Conservation (phyloP, 768 basidiomycete genomes). For the Saitozyma podzolica region DNA sequence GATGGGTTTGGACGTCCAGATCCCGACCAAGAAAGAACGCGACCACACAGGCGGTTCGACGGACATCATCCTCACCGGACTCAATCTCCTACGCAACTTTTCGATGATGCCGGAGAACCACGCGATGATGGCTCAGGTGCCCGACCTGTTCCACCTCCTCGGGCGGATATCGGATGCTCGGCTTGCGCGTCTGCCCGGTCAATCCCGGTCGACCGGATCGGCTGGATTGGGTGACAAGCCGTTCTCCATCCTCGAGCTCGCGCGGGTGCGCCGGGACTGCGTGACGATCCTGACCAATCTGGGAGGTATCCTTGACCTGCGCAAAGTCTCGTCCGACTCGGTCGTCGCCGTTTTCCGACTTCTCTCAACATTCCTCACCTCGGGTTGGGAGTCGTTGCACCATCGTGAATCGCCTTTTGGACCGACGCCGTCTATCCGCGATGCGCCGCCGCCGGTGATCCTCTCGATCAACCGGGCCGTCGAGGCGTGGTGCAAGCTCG, state of each 20-base stretch:
- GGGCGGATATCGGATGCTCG: slow-evolving; percentile 66
- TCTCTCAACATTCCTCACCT: slow-evolving; percentile 72
- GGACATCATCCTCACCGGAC: slow-evolving; percentile 66
- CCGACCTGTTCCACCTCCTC: slow-evolving; percentile 65
- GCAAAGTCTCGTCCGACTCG: slow-evolving; percentile 52
- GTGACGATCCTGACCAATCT: slow-evolving; percentile 69
- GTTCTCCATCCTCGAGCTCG: slow-evolving; percentile 70
- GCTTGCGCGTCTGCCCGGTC: slow-evolving; percentile 25
- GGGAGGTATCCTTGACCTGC: slow-evolving; percentile 58
- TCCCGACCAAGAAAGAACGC: background rate
- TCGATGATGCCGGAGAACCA: slow-evolving; percentile 72
- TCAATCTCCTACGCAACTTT: slow-evolving; percentile 84
- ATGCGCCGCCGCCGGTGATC: slow-evolving; percentile 63
- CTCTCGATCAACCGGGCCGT: slow-evolving; percentile 60
- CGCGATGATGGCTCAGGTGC: slow-evolving; percentile 65
- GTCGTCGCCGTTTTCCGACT: slow-evolving; percentile 64
- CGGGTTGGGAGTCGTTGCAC: slow-evolving; percentile 59
- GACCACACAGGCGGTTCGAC: slow-evolving; percentile 66
- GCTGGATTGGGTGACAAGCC: slow-evolving; percentile 55
- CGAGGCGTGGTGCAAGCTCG: slow-evolving; percentile 77
- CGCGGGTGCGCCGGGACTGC: slow-evolving; percentile 74
- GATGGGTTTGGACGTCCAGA: slow-evolving; percentile 2
- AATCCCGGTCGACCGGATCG: background rate
- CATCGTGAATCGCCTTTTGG: slow-evolving; percentile 25
- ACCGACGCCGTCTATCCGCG: slow-evolving; percentile 45